phyloP scores from a whole-genome alignment of 225 moss, liverwort and hornwort species.

The Physcomitrellopsis africana region DNA sequence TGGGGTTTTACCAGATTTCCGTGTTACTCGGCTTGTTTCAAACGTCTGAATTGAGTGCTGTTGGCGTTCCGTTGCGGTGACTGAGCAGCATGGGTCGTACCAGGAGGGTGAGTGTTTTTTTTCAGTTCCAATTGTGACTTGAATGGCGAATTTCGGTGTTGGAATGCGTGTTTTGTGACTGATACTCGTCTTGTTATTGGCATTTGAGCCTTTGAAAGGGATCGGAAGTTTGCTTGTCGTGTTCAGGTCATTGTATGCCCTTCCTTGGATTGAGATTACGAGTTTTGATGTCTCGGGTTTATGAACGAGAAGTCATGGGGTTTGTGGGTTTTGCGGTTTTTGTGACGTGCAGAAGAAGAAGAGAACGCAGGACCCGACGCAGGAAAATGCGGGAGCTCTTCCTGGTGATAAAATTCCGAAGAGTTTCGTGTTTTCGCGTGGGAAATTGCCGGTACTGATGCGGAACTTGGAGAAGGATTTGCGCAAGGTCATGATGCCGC shows the following conservation, averaged over 20 bases:
- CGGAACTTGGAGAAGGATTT: conserved; percentile 83
- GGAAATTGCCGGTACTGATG: conserved; percentile 77
- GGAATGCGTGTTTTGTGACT: not conserved
- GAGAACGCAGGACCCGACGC: conserved; percentile 74
- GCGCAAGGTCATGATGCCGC: conserved; percentile 92
- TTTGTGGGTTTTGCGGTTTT: conserved; percentile 10
- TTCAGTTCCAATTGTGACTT: not conserved
- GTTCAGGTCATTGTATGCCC: too few relatives aligned
- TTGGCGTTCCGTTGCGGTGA: conserved; percentile 1
- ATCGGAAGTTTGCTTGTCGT: too few relatives aligned
- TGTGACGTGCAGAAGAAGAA: conserved; percentile 73
- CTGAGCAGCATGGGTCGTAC: conserved; percentile 44
- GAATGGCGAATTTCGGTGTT: not conserved
- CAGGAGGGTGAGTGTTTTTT: conserved; percentile 36
- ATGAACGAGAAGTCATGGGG: not conserved
- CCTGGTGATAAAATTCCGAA: conserved; percentile 80
- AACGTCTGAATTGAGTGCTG: too few relatives aligned
- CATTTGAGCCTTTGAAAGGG: too few relatives aligned
- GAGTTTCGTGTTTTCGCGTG: conserved; percentile 92
- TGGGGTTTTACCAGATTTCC: too few relatives aligned
- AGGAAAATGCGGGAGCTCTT: conserved; percentile 59
- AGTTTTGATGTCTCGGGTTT: too few relatives aligned
- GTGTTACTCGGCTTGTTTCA: too few relatives aligned
- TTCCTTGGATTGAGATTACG: too few relatives aligned
- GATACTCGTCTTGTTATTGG: too few relatives aligned